These are phyloP conservation scores for Blastobotrys indianensis DNA, from an alignment of 1,139 yeast genomes.

Conservation along the genomic window DNA sequence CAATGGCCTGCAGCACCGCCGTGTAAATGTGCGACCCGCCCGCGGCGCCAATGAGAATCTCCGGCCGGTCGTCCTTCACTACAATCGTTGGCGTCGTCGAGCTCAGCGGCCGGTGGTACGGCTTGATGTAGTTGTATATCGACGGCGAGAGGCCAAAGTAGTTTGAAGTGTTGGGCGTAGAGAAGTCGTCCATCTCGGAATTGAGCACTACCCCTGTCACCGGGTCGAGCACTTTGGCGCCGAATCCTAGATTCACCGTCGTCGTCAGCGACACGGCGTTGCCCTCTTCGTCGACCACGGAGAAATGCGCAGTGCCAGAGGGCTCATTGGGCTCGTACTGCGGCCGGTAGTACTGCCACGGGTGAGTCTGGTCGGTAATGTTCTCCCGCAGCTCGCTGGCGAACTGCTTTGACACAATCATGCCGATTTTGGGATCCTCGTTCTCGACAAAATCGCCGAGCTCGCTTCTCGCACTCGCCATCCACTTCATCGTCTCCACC, in stretches of 20 bases:
- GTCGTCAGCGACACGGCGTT: slow-evolving; percentile 86
- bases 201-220: slow-evolving; percentile 77
- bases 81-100: slow-evolving; percentile 76
- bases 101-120: slow-evolving; percentile 76
- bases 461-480: slow-evolving; percentile 75
- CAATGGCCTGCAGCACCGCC: slow-evolving; percentile 72
- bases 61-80: slow-evolving; percentile 45
- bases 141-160: slow-evolving; percentile 81
- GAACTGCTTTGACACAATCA: slow-evolving; percentile 48
- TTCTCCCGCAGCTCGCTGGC: slow-evolving; percentile 42
- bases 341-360: slow-evolving; percentile 74
- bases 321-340: slow-evolving; percentile 68
- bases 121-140: slow-evolving; percentile 65
- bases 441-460: slow-evolving; percentile 59
- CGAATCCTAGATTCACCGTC: slow-evolving; percentile 81
- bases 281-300: slow-evolving; percentile 59
- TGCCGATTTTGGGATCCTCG: slow-evolving; percentile 30
- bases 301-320: slow-evolving; percentile 84
- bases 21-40: slow-evolving; percentile 93
- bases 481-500: slow-evolving; percentile 89
- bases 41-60: slow-evolving; percentile 80
- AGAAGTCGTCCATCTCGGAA: slow-evolving; percentile 94
- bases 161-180: slow-evolving; percentile 62
- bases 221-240: slow-evolving; percentile 75
- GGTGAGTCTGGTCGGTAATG: slow-evolving; percentile 50